Evolutionary conservation across 106 monocot species (phyloP).

Genomic region (Dioscorea alata): DNA sequence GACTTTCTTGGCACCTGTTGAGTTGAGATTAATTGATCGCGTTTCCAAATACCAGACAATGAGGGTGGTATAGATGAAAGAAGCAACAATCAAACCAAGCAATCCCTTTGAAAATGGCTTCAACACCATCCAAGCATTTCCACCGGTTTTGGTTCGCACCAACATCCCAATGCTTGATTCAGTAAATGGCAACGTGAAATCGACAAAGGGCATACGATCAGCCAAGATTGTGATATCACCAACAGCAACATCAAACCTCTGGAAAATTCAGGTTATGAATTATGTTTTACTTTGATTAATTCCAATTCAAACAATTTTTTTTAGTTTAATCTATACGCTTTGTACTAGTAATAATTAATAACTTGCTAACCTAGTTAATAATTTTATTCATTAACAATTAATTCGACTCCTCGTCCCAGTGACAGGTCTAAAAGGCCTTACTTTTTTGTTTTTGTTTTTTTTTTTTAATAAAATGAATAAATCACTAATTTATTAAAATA

Average conservation of each 20-base stretch:
- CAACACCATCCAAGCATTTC: neutral
- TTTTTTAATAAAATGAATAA: too few species aligned
- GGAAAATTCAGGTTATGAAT: too few species aligned
- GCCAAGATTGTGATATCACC: constrained; percentile 23
- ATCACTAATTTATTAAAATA: too few species aligned
- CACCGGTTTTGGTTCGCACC: neutral
- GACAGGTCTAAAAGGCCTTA: too few species aligned
- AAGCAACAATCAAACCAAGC: neutral
- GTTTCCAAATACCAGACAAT: neutral
- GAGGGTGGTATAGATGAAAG: neutral
- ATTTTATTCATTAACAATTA: too few species aligned
- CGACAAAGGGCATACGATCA: constrained; percentile 1
- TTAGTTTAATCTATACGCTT: too few species aligned
- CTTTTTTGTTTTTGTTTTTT: too few species aligned
- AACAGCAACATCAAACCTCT: constrained; percentile 19
- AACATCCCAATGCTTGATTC: constrained; percentile 11
- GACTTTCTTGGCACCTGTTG: neutral
- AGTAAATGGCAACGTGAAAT: constrained; percentile 18
- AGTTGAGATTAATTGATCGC: neutral
- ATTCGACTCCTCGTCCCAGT: too few species aligned
- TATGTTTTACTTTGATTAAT: too few species aligned
- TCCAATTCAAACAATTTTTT: too few species aligned
- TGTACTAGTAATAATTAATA: too few species aligned
- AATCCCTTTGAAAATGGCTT: neutral
- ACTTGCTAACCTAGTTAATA: too few species aligned